Evolutionary conservation across 2,329 filamentous ascomycete species (phyloP).

Genomic region (Ophiocordyceps camponoti-leonardi): DNA sequence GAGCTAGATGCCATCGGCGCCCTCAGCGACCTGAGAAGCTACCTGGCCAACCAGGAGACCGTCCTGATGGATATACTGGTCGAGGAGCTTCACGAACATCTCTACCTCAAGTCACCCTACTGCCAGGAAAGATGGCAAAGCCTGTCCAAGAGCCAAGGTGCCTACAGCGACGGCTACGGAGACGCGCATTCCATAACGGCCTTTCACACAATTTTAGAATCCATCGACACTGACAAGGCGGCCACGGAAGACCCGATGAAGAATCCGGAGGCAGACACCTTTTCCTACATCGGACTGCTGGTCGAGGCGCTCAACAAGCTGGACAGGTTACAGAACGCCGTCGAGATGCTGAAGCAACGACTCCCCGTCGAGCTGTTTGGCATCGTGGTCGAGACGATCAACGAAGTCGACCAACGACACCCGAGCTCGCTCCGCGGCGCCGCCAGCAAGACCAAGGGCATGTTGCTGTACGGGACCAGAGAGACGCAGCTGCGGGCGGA

Average conservation of each 20-base stretch:
- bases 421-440: constrained; percentile 58
- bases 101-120: constrained; percentile 95
- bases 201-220: constrained; percentile 42
- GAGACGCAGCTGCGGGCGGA: constrained; percentile 64
- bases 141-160: constrained; percentile 50
- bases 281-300: constrained; percentile 77
- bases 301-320: constrained; percentile 85
- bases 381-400: constrained; percentile 87
- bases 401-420: constrained; percentile 82
- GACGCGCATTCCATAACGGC: constrained; percentile 28
- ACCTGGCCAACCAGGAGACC: constrained; percentile 85
- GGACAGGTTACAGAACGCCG: constrained; percentile 65
- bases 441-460: constrained; percentile 32
- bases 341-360: constrained; percentile 82
- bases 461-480: constrained; percentile 47
- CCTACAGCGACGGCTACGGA: constrained; percentile 29
- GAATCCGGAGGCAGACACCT: constrained; percentile 90
- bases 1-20: constrained; percentile 87
- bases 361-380: constrained; percentile 86
- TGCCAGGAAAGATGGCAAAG: constrained; percentile 92
- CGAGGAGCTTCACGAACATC: constrained; percentile 93
- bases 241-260: constrained; percentile 76
- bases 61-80: constrained; percentile 84
- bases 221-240: constrained; percentile 39
- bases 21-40: constrained; percentile 67